Conservation (phyloP, 352 stramenopile genomes). For the Pythium monospermum region DNA sequence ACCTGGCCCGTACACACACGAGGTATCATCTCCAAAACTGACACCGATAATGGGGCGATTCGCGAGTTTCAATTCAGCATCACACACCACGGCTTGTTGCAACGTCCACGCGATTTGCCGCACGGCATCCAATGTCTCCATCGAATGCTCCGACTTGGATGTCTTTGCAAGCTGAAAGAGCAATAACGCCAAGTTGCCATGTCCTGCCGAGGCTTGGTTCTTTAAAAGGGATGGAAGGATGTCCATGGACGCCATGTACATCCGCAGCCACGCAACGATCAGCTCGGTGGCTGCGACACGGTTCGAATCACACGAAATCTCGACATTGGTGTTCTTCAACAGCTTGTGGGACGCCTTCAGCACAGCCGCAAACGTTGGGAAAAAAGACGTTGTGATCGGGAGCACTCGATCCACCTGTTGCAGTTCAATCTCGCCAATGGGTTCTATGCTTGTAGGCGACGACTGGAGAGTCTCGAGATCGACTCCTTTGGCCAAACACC, state of each 20-base stretch:
- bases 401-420: not conserved
- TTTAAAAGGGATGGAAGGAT: slow-evolving; percentile 52
- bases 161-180: slow-evolving; percentile 64
- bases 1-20: slow-evolving; percentile 24
- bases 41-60: slow-evolving; percentile 38
- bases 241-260: slow-evolving; percentile 42
- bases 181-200: slow-evolving; percentile 50
- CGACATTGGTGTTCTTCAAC: slow-evolving; percentile 1
- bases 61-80: slow-evolving; percentile 38
- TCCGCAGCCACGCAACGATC: slow-evolving; percentile 43
- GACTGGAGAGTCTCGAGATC: not conserved
- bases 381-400: slow-evolving; percentile 4
- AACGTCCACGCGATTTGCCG: slow-evolving; percentile 27
- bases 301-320: slow-evolving; percentile 4
- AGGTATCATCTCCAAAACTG: slow-evolving; percentile 28
- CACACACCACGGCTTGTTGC: slow-evolving; percentile 37
- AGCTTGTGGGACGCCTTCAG: slow-evolving; percentile 21
- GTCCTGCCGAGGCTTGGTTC: slow-evolving; percentile 49
- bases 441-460: not conserved
- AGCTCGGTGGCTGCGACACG: slow-evolving; percentile 31
- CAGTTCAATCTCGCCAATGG: slow-evolving; percentile 2
- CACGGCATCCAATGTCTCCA: slow-evolving; percentile 23
- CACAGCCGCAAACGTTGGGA: slow-evolving; percentile 15
- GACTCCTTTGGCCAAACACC: not conserved
- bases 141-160: slow-evolving; percentile 32